phyloP scores from a whole-genome alignment of 768 basidiomycete genomes.

The Terana coerulea region DNA sequence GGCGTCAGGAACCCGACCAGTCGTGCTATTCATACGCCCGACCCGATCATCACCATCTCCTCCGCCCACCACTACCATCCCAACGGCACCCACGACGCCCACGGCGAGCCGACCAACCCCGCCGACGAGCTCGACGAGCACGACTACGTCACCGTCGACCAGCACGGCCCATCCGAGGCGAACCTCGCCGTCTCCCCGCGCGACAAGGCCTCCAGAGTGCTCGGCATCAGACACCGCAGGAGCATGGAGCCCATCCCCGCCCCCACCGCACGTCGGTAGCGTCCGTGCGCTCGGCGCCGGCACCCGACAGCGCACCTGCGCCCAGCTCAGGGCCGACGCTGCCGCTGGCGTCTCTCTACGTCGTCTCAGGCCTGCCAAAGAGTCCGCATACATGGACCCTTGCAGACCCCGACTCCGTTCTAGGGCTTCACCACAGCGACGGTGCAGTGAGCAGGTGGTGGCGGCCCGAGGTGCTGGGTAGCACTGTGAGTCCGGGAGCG shows the following conservation, averaged over 20 bases:
- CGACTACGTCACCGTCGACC: slow-evolving; percentile 62
- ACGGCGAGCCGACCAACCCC: slow-evolving; percentile 20
- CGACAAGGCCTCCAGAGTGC: slow-evolving; percentile 76
- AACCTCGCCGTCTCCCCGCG: slow-evolving; percentile 31
- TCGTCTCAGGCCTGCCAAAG: slow-evolving; percentile 86
- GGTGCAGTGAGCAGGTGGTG: slow-evolving; percentile 88
- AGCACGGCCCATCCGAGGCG: slow-evolving; percentile 24
- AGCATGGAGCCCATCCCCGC: slow-evolving; percentile 87
- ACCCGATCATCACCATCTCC: slow-evolving; percentile 53
- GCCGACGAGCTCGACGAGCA: slow-evolving; percentile 63
- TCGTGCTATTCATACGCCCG: slow-evolving; percentile 33
- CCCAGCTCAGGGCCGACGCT: slow-evolving; percentile 64
- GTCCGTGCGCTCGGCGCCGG: slow-evolving; percentile 58
- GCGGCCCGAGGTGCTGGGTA: slow-evolving; percentile 88
- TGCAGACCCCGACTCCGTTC: slow-evolving; percentile 77
- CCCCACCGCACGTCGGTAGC: slow-evolving; percentile 72
- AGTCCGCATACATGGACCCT: slow-evolving; percentile 89
- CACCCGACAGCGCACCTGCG: slow-evolving; percentile 45
- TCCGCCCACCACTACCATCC: slow-evolving; percentile 30
- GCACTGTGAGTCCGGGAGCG: slow-evolving; percentile 80
- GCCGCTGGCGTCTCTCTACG: slow-evolving; percentile 80
- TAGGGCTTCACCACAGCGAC: slow-evolving; percentile 78
- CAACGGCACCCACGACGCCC: slow-evolving; percentile 10
- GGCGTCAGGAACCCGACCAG: slow-evolving; percentile 14
- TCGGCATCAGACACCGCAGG: slow-evolving; percentile 69